These are phyloP conservation scores for Paramecium sonneborni DNA, from an alignment of 73 alveolate species.

Conservation along the genomic window DNA sequence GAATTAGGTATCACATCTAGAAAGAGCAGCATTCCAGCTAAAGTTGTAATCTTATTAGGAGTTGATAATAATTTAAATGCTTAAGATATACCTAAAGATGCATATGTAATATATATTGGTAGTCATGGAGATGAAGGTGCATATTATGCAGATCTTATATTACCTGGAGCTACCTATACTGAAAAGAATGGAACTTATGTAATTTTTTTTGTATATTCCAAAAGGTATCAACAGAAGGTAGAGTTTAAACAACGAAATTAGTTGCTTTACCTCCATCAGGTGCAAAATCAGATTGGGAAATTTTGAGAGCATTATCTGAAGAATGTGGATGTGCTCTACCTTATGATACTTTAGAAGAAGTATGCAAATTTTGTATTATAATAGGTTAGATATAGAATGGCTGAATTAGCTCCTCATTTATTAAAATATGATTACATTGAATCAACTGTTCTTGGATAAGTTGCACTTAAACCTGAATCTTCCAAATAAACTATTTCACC, in stretches of 20 bases:
- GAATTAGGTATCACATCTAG: slow-evolving; percentile 85
- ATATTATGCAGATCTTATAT: slow-evolving; percentile 80
- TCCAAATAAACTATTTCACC: slow-evolving; percentile 34
- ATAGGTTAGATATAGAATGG: slow-evolving; percentile 78
- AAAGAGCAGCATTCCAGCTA: slow-evolving; percentile 63
- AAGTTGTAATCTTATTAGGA: slow-evolving; percentile 80
- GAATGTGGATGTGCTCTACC: slow-evolving; percentile 83
- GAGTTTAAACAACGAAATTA: slow-evolving; percentile 78
- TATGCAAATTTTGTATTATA: neutral
- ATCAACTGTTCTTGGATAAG: slow-evolving; percentile 74
- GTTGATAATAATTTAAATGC: slow-evolving; percentile 82
- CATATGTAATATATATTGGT: slow-evolving; percentile 87
- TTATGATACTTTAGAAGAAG: slow-evolving; percentile 78
- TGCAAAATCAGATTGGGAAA: slow-evolving; percentile 90
- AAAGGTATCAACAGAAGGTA: slow-evolving; percentile 83
- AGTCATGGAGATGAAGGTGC: slow-evolving; percentile 95
- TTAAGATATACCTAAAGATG: slow-evolving; percentile 87
- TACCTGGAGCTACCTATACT: slow-evolving; percentile 88
- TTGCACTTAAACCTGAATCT: slow-evolving; percentile 63
- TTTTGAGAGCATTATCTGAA: slow-evolving; percentile 88
- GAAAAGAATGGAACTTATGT: slow-evolving; percentile 84
- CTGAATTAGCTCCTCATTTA: slow-evolving; percentile 92
- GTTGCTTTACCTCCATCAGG: slow-evolving; percentile 82
- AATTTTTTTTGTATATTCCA: neutral
- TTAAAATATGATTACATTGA: slow-evolving; percentile 84